Evolutionary conservation across 805 yeast genomes (phyloP), one percentile per base, ranked within the genome.

Genomic region (Saturnispora ahearnii): DNA sequence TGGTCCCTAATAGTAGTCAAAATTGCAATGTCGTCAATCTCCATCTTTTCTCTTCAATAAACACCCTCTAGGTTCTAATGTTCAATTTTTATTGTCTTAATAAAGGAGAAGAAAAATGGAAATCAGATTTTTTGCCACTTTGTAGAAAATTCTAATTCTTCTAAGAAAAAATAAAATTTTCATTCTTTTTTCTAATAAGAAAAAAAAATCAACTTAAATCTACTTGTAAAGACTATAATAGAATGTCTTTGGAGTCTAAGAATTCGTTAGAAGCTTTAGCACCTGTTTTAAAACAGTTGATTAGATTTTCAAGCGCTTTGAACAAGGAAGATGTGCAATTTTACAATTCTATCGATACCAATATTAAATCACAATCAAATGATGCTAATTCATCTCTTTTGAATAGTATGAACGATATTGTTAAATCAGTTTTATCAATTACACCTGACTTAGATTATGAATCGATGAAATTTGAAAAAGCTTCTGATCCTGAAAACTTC

Each of bases 261-360:
- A 42, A 2, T 34, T 49, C 57, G 2, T 50, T 64, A 40, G 63
- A 61, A 21, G 59, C 60, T 11, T 55, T 69, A 15, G 62, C 79
- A 18, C 77, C 81, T 10, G 64, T 73, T 51, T 68, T 81, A n/a
- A 73, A 78, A 44, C 70, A 74, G 10, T 69, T 82, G 3, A 78
- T 86, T 37, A 71, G 95, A 52, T 76, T 84, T 2, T 74, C 95
- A 0, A 71, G 83, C 3, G 80, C 85, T 2, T 64, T 90, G 41
- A 84, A 86, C 2, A 78, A 87, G 0, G 85, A 85, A 50, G 98
- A 91, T 68, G 74, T 89, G n/a, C 78, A 75, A 30, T 93, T 90
- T 59, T 79, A 81, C 63, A 74, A 73, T 43, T 79, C 86, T 44
- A 60, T 87, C 11, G 91, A 87, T 62, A 70, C 68, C 3, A 59